phyloP scores from a whole-genome alignment of 1,139 yeast genomes.

The Wickerhamiella infanticola region DNA sequence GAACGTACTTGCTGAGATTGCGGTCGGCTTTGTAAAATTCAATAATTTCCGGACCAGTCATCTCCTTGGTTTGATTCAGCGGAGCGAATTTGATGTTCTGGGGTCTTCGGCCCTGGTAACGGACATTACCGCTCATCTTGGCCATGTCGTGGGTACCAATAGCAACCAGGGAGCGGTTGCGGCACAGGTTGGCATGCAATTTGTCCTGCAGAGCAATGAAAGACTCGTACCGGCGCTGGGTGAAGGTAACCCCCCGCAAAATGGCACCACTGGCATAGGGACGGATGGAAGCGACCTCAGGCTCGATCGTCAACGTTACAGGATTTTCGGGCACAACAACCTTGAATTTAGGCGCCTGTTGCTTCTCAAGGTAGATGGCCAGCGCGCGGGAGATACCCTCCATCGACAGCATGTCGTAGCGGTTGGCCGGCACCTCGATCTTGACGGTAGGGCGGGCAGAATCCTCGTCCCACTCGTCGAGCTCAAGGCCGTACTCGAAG shows the following conservation, averaged over 20 bases:
- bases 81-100: constrained; percentile 58
- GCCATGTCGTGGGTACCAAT: constrained; percentile 96
- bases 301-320: constrained; percentile 53
- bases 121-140: constrained; percentile 57
- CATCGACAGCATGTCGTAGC: constrained; percentile 94
- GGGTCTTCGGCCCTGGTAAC: constrained; percentile 71
- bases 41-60: constrained; percentile 69
- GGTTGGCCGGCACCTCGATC: constrained; percentile 93
- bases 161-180: constrained; percentile 93
- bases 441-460: constrained; percentile 91
- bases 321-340: constrained; percentile 43
- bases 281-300: constrained; percentile 57
- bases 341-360: constrained; percentile 48
- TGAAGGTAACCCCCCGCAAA: constrained; percentile 66
- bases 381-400: constrained; percentile 96
- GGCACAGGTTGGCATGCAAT: constrained; percentile 85
- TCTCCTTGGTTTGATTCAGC: constrained; percentile 62
- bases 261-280: constrained; percentile 94
- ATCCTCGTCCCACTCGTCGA: constrained; percentile 62
- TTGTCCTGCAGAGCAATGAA: constrained; percentile 95
- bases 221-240: constrained; percentile 76
- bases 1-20: constrained; percentile 77
- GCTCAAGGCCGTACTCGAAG: constrained; percentile 92
- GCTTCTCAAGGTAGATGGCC: constrained; percentile 71
- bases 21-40: constrained; percentile 85